These are phyloP conservation scores for Hygrocybe punicea DNA, from an alignment of 768 basidiomycete species.

Conservation along the genomic window DNA sequence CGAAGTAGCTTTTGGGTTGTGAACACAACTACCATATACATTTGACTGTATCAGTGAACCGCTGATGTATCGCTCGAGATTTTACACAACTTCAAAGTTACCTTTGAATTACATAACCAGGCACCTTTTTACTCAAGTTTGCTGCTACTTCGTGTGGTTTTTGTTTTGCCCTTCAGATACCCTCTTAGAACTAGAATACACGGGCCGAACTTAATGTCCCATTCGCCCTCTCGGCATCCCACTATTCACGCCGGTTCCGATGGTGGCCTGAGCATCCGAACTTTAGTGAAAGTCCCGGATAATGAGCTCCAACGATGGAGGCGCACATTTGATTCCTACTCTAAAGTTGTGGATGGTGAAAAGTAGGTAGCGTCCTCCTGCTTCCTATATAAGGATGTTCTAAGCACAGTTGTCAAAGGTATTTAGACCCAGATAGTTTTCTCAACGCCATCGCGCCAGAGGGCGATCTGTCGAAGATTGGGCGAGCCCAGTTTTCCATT, in stretches of 20 bases:
- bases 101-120: too few species aligned
- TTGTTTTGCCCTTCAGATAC: background rate
- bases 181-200: background rate
- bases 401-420: conserved; percentile 46
- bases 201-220: conserved; percentile 31
- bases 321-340: conserved; percentile 80
- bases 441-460: conserved; percentile 92
- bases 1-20: conserved; percentile 35
- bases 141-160: too few species aligned
- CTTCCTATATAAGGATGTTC: background rate
- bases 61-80: too few species aligned
- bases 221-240: conserved; percentile 43
- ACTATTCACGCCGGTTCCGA: conserved; percentile 56
- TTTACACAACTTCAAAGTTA: too few species aligned
- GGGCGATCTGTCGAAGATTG: conserved; percentile 81
- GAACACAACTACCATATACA: too few species aligned
- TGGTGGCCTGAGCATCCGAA: conserved; percentile 60
- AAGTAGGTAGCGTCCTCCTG: conserved; percentile 55
- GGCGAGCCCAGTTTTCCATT: conserved; percentile 82
- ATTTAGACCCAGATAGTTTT: conserved; percentile 82
- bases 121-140: too few species aligned
- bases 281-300: conserved; percentile 68
- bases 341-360: conserved; percentile 72
- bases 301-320: conserved; percentile 86
- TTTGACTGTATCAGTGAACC: too few species aligned